Evolutionary conservation across 345 rosid genomes (phyloP).

Genomic region (Bruguiera gymnorhiza): DNA sequence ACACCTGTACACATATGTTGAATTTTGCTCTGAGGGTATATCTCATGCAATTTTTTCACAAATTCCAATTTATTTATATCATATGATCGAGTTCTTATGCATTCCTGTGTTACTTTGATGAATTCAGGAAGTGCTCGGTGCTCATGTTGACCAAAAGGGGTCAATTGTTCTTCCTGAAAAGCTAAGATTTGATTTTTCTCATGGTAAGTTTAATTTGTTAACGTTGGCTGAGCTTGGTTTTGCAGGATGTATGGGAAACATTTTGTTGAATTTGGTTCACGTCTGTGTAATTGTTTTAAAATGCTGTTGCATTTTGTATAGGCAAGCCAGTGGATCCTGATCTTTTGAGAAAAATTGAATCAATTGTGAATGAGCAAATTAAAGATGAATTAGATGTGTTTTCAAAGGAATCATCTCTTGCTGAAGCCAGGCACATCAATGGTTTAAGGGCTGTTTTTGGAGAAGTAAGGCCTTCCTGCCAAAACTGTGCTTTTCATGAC

Average conservation of each 20-base stretch:
- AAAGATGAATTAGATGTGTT: conserved; percentile 78
- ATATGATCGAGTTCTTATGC: background rate
- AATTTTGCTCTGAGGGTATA: conserved; percentile 90
- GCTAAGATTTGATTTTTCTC: conserved; percentile 94
- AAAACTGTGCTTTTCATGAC: background rate
- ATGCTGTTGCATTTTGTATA: conserved; percentile 27
- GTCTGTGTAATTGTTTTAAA: conserved; percentile 9
- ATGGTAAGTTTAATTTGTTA: conserved; percentile 47
- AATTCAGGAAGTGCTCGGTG: conserved; percentile 84
- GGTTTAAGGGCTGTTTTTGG: conserved; percentile 96
- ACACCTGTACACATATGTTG: conserved; percentile 96
- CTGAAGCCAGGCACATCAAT: conserved; percentile 70
- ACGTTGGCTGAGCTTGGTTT: background rate
- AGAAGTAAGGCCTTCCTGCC: conserved; percentile 50
- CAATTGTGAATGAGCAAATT: conserved; percentile 87
- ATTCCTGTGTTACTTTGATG: conserved; percentile 11
- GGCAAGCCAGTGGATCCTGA: conserved; percentile 86
- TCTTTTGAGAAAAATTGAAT: conserved; percentile 67
- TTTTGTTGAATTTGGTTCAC: conserved; percentile 3
- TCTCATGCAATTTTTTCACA: background rate
- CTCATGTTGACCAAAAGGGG: conserved; percentile 97
- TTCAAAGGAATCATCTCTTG: conserved; percentile 71
- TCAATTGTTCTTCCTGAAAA: conserved; percentile 97
- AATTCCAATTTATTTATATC: background rate
- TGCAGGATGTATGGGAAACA: background rate